These are phyloP conservation scores for Eutrema yunnanense DNA, from an alignment of 345 rosid species.

Conservation along the genomic window DNA sequence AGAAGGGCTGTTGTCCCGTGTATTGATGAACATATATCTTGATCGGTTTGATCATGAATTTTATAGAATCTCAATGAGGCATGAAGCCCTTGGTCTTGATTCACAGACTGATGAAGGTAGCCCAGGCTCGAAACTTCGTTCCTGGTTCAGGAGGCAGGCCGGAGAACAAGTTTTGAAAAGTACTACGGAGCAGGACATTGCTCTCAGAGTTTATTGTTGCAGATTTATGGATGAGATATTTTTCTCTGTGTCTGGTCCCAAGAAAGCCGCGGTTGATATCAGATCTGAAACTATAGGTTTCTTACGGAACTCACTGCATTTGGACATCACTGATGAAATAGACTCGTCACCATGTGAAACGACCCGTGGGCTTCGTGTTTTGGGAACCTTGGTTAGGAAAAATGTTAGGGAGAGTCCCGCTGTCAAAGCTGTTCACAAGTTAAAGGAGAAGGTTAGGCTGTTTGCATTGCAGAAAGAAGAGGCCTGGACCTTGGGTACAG, in stretches of 20 bases:
- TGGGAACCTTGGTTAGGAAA: slow-evolving; percentile 61
- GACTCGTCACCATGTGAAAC: slow-evolving; percentile 43
- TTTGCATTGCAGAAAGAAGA: slow-evolving; percentile 69
- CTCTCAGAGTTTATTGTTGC: slow-evolving; percentile 55
- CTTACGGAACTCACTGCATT: slow-evolving; percentile 41
- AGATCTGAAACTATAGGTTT: slow-evolving; percentile 47
- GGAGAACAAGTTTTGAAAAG: slow-evolving; percentile 37
- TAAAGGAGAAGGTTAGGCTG: slow-evolving; percentile 70
- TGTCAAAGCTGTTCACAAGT: slow-evolving; percentile 70
- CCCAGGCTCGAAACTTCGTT: slow-evolving; percentile 57
- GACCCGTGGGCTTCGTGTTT: slow-evolving; percentile 50
- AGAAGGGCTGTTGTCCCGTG: slow-evolving; percentile 78
- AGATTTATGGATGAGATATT: slow-evolving; percentile 84
- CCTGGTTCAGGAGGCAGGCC: slow-evolving; percentile 79
- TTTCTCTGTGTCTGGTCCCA: slow-evolving; percentile 64
- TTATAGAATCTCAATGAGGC: slow-evolving; percentile 64
- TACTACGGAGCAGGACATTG: slow-evolving; percentile 15
- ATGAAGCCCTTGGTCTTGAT: slow-evolving; percentile 59
- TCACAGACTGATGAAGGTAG: slow-evolving; percentile 21
- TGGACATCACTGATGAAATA: slow-evolving; percentile 46
- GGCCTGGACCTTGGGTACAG: slow-evolving; percentile 72
- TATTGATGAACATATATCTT: slow-evolving; percentile 78
- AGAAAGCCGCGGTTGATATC: slow-evolving; percentile 49
- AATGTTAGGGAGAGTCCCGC: slow-evolving; percentile 53
- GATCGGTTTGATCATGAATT: slow-evolving; percentile 64